These are phyloP conservation scores for Micractinium sp. DNA, from an alignment of 139 green algal genomes.

Conservation along the genomic window DNA sequence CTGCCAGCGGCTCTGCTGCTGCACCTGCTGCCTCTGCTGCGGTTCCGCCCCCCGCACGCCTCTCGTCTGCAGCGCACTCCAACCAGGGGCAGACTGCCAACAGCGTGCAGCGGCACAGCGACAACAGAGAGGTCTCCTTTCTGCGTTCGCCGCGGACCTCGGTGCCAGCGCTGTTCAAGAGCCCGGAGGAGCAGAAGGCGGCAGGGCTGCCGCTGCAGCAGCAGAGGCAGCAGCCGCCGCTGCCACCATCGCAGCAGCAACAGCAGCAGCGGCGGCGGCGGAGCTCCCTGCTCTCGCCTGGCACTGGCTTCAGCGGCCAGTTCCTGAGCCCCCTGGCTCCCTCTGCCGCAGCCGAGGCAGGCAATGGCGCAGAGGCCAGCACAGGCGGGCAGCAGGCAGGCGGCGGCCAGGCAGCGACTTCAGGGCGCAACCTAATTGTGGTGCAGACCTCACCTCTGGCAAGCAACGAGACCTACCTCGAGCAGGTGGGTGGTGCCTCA, in stretches of 20 bases:
- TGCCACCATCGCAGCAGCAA: not conserved
- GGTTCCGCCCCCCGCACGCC: not conserved
- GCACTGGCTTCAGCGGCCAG: not conserved
- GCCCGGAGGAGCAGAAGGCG: not conserved
- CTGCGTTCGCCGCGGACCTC: not conserved
- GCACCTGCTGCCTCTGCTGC: not conserved
- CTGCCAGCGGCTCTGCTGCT: no score
- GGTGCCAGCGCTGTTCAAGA: conserved; percentile 22
- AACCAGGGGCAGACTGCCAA: not conserved
- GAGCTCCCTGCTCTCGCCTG: not conserved
- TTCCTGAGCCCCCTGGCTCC: not conserved
- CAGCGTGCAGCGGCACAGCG: conserved; percentile 16
- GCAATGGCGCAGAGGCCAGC: not conserved
- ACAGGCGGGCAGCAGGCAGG: not conserved
- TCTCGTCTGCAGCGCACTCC: not conserved
- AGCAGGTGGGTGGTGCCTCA: not conserved
- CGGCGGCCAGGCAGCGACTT: not conserved
- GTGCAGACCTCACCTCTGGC: conserved; percentile 3
- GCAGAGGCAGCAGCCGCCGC: not conserved
- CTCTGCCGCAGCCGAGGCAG: not conserved
- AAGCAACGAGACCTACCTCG: not conserved
- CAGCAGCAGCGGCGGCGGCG: conserved; percentile 3
- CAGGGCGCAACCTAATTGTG: conserved; percentile 3
- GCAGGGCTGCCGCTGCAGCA: not conserved
- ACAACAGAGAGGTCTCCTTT: not conserved